These are phyloP conservation scores for Pestalotiopsis sp. DNA, from an alignment of 2,329 filamentous ascomycete genomes.

Conservation along the genomic window DNA sequence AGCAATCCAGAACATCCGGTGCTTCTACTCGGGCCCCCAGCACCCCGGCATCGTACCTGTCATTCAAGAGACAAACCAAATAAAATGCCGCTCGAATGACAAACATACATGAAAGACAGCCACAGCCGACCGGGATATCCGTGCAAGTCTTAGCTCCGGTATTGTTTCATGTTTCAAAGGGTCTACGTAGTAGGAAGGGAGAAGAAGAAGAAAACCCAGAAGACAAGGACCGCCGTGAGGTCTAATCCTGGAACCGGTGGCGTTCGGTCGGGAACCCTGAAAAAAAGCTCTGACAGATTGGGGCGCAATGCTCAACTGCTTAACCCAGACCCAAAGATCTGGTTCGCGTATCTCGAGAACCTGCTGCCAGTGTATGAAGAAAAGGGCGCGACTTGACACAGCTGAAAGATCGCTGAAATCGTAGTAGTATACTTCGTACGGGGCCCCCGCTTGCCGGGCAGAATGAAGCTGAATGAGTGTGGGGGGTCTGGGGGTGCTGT, in stretches of 20 bases:
- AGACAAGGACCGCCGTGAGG: neutral
- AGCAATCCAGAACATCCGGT: neutral
- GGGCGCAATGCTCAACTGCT: neutral
- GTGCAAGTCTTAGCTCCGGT: neutral
- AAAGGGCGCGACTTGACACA: neutral
- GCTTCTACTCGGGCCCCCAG: neutral
- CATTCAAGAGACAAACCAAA: neutral
- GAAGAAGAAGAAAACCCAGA: neutral
- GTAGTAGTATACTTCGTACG: neutral
- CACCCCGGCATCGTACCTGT: neutral
- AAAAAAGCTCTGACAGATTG: neutral
- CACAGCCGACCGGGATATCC: neutral
- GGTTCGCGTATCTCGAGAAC: slow-evolving; percentile 2
- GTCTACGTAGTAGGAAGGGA: neutral
- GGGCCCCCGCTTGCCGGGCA: neutral
- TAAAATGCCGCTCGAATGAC: neutral
- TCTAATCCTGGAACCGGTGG: neutral
- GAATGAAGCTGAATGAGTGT: neutral
- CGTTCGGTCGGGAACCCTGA: neutral
- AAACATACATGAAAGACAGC: neutral
- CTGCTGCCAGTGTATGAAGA: neutral
- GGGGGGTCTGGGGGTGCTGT: neutral
- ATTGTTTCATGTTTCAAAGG: neutral
- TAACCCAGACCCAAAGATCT: neutral
- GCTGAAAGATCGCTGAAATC: neutral